Percentiles rank a stretch among this genome's conserved stretches.
Conservation (phyloP, 306 rosid species). For the Prunus mira region DNA sequence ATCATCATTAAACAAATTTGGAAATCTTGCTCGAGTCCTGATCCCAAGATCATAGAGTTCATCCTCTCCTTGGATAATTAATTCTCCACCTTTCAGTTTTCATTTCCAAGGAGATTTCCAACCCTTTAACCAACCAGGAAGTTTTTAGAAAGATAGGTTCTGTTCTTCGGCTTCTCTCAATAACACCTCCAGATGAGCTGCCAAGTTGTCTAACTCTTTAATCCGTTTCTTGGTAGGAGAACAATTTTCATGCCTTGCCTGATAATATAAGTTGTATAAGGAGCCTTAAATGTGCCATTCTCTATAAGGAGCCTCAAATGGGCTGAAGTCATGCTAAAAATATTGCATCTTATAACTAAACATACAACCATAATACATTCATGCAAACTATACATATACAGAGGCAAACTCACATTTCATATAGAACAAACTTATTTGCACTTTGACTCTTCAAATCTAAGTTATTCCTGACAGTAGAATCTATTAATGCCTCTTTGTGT, state of each 20-base stretch:
- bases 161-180: conserved; percentile 48
- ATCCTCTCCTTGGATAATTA: conserved; percentile 64
- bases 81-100: conserved; percentile 69
- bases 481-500: not conserved
- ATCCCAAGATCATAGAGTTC: conserved; percentile 75
- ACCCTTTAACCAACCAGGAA: conserved; percentile 71
- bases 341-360: too few species aligned
- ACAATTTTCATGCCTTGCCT: conserved; percentile 98
- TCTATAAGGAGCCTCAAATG: not conserved
- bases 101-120: conserved; percentile 96
- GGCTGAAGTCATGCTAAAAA: not conserved
- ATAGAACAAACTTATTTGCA: not conserved
- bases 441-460: not conserved
- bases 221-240: conserved; percentile 81
- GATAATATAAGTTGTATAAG: conserved; percentile 24
- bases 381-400: not conserved
- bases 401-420: not conserved
- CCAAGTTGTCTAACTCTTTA: conserved; percentile 51
- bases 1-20: conserved; percentile 63
- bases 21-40: conserved; percentile 62
- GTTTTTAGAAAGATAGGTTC: conserved; percentile 38
- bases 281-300: not conserved
- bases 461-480: not conserved
- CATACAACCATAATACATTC: not conserved
- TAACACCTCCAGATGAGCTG: conserved; percentile 48